A percentile compares a stretch with the other conserved stretches of the same genome.
phyloP scores from a whole-genome alignment of 345 rosid species.

The Gossypium turneri region DNA sequence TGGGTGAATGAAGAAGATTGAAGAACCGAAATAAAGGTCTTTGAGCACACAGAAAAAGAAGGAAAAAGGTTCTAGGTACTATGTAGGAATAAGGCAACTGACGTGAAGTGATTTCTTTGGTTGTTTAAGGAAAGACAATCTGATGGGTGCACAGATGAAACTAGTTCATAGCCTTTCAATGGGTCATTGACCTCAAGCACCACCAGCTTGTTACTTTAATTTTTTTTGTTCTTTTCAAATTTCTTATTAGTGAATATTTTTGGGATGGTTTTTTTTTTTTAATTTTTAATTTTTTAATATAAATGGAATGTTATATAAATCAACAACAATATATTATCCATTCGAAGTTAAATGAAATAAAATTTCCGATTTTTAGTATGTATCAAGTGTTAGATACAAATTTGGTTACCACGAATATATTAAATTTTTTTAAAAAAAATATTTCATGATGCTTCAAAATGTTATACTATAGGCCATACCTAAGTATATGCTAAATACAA shows the following conservation, averaged over 20 bases:
- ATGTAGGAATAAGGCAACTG: not conserved
- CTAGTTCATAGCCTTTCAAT: not conserved
- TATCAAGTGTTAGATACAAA: too few relatives aligned
- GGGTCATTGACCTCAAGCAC: not conserved
- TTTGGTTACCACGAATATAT: too few relatives aligned
- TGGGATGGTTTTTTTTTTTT: not conserved
- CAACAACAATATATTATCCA: too few relatives aligned
- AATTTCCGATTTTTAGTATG: too few relatives aligned
- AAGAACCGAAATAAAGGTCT: not conserved
- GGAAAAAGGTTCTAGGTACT: not conserved
- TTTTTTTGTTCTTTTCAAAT: not conserved
- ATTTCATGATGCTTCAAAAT: too few relatives aligned
- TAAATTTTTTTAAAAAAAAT: too few relatives aligned
- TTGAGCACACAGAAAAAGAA: not conserved
- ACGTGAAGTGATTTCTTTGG: not conserved
- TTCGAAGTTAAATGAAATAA: too few relatives aligned
- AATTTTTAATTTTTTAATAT: too few relatives aligned
- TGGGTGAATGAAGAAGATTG: not conserved
- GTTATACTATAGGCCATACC: too few relatives aligned
- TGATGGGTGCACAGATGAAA: not conserved
- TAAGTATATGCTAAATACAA: too few relatives aligned
- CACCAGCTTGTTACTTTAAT: not conserved
- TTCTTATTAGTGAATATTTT: too few relatives aligned
- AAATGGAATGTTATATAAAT: not conserved
- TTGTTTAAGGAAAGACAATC: slow-evolving; percentile 3